Base-by-base conservation (phyloP, 768 basidiomycete genomes). In the Phanerodontia chrysosporium region DNA sequence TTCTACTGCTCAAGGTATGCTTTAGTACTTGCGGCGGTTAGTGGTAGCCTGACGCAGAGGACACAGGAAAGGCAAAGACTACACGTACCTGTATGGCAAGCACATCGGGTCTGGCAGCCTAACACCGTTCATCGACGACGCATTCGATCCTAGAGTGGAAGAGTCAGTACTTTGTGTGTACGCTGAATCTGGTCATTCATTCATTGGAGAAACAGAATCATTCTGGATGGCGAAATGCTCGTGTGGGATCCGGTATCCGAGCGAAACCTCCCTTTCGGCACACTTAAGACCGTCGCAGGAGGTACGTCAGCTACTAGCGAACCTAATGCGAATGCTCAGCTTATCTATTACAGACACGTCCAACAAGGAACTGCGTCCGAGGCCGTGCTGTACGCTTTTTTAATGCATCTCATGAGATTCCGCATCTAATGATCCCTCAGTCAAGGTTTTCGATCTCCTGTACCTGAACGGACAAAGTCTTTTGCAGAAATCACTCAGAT, bases 171-270 rank as follows among this genome's bases (percentile, higher is more conserved):
- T 27, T 51, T 45, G 24, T 44, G 18, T n/a, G 1, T 10, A 18
- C 30, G 2, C 1, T 16, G 39, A 30, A 45, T 29, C 39, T 13
- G 24, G 45, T 58, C 6, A 29, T 2, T 18, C 35, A 35, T 45
- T 46, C n/a, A n/a, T n/a, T n/a, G n/a, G 39, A 12, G 39, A 4
- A 8, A 18, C 39, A 98, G 96, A 51, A 88, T 96, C 65, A 92
- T 98, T 49, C 72, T 99, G 14, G 97, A 99, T 65, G 97, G 97
- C 0, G 97, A 99, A 71, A 98, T 99, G 96, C 76, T 99, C 30
- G 96, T 98, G 2, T 98, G 91, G 90, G 97, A 98, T 72, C 96
- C 96, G 0, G 78, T 89, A 2, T 86, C 92, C 0, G 87, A 89
- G 65, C 84, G 91, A 22, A 91, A 92, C 67, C 76, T 97, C 21